Evolutionary conservation across 768 basidiomycete genomes (phyloP).

Genomic region (Phlebiopsis gigantea): DNA sequence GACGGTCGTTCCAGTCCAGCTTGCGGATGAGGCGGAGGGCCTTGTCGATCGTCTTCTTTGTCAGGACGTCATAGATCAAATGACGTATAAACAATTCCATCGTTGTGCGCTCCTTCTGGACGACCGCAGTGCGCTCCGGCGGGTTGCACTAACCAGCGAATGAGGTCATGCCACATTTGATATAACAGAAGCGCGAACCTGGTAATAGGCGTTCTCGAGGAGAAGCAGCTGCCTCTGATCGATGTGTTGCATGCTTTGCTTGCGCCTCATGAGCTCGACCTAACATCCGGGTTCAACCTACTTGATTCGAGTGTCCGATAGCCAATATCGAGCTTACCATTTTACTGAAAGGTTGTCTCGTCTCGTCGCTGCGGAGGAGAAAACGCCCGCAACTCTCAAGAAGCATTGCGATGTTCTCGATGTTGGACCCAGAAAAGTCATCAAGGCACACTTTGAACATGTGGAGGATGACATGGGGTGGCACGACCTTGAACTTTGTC

Average conservation of each 20-base stretch:
- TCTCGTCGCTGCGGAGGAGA: constrained; percentile 82
- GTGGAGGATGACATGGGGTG: constrained; percentile 87
- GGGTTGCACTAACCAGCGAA: constrained; percentile 80
- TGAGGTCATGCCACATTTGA: constrained; percentile 3
- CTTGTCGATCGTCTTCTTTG: constrained; percentile 93
- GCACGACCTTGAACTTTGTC: constrained; percentile 94
- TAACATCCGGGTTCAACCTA: no score
- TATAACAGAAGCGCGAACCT: constrained; percentile 40
- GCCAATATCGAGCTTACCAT: no score
- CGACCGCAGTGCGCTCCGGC: constrained; percentile 82
- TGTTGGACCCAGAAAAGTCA: constrained; percentile 87
- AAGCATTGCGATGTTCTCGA: constrained; percentile 88
- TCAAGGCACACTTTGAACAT: constrained; percentile 97
- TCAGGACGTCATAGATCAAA: constrained; percentile 88
- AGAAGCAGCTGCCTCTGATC: constrained; percentile 86
- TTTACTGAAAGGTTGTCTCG: constrained; percentile 76
- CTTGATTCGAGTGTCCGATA: no score
- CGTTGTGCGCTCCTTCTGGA: constrained; percentile 78
- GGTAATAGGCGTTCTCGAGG: constrained; percentile 97
- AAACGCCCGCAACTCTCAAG: constrained; percentile 94
- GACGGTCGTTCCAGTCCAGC: constrained; percentile 87
- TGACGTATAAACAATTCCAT: constrained; percentile 95
- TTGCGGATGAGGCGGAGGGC: constrained; percentile 90
- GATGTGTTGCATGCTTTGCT: constrained; percentile 89
- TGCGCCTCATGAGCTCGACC: constrained; percentile 93